Base-by-base conservation (phyloP, 2,329 filamentous ascomycete genomes). In the Blastomyces parvus region DNA sequence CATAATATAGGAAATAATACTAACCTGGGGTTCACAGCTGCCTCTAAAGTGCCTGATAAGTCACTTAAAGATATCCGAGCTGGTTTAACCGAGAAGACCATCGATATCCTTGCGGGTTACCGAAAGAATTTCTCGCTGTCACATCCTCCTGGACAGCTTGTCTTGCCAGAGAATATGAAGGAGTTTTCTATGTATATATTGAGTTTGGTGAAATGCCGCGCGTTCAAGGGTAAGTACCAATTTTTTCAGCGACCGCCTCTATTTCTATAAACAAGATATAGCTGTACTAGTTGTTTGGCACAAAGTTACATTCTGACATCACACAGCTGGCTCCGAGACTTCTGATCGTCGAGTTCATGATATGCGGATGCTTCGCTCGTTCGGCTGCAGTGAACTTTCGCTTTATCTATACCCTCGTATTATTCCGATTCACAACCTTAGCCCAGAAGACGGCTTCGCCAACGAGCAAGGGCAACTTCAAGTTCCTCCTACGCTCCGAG, bases 151-250 rank as follows among this genome's bases (percentile, higher is more conserved):
- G 90, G 91, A 5, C 92, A 99, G 76, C 84, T 99, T 38, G 91
- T 99, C 38, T 86, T 99, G 77, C 94, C 94, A 0, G 94, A 99
- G 77, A 90, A 93, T 68, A 83, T 99, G 38, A 97, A 97, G 74
- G 94, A 99, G 74, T 92, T 96, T 70, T 87, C 89, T 71, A 97
- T 99, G 91, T 97, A 94, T 76, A 90, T 95, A 77, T 86, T 99
- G 11, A 88, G 89, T 58, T 80, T 97, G 67, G 79, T 96, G 73
- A 99, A 99, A 76, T 92, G 86, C 63, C 86, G 94, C 64, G 92
- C 93, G 2, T 91, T 97, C 79, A 97, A 97, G 80, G 84, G 80
- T 80, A 70, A 66, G 70, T 55, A 30, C 17, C 36, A 6, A n/a
- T 25, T 61, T 61, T 36, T 25, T 38, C 56, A 53, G 30, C 60